Evolutionary conservation across 2,329 filamentous ascomycete genomes (phyloP).

Genomic region (Fusarium pseudoanthophilum): DNA sequence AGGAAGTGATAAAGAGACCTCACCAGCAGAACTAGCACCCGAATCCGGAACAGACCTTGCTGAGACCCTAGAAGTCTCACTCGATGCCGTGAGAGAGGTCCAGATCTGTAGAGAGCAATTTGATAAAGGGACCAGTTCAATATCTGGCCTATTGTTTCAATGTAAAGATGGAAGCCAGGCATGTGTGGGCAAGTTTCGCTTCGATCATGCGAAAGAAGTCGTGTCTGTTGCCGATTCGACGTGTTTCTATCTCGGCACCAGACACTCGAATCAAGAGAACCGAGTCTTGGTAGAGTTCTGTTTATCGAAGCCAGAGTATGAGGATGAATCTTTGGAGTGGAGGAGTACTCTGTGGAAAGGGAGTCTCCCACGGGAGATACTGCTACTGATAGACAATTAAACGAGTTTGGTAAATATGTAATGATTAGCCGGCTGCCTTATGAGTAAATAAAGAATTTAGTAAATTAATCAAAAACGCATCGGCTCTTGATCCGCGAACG

Average conservation of each 20-base stretch:
- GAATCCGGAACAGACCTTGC: not conserved
- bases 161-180: not conserved
- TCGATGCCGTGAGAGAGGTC: not conserved
- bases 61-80: not conserved
- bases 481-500: too few relatives aligned
- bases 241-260: not conserved
- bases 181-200: conserved; percentile 10
- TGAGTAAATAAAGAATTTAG: not conserved
- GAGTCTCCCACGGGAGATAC: not conserved
- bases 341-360: not conserved
- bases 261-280: too few relatives aligned
- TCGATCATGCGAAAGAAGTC: not conserved
- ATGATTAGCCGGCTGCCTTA: not conserved
- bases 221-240: not conserved
- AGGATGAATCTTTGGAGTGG: not conserved
- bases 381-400: not conserved
- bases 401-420: accelerated
- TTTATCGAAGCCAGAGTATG: not conserved
- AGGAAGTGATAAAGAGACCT: not conserved
- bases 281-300: not conserved
- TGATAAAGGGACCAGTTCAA: not conserved
- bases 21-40: not conserved
- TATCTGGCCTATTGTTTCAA: not conserved
- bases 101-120: not conserved
- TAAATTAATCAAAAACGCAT: too few relatives aligned